A percentile compares a stretch with the other conserved stretches of the same genome.
Conservation (phyloP, 257 asterid genomes). For the Nicotiana undulata region DNA sequence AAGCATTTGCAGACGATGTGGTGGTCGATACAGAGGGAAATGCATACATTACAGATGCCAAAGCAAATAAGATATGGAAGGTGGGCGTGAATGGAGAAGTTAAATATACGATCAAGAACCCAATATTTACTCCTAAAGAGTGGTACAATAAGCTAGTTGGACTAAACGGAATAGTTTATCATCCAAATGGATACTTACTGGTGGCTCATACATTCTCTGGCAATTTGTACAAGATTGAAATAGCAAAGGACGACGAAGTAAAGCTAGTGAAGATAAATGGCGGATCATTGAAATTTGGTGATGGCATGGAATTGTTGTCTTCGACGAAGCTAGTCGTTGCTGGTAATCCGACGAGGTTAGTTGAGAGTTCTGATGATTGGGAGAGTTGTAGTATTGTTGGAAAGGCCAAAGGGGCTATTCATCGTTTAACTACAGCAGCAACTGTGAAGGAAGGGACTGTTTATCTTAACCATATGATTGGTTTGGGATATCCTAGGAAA, state of each 20-base stretch:
- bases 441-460: conserved; percentile 75
- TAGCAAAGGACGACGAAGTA: conserved; percentile 35
- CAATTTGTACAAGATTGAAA: conserved; percentile 53
- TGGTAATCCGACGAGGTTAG: conserved; percentile 54
- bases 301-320: conserved; percentile 67
- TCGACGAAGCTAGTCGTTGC: conserved; percentile 72
- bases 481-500: conserved; percentile 79
- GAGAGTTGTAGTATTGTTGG: conserved; percentile 51
- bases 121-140: conserved; percentile 47
- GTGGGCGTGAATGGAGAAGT: conserved; percentile 52
- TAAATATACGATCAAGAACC: conserved; percentile 41
- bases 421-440: conserved; percentile 68
- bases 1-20: conserved; percentile 71
- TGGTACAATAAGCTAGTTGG: conserved; percentile 60
- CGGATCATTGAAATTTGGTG: conserved; percentile 59
- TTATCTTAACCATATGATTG: conserved; percentile 70
- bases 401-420: conserved; percentile 38
- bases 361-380: conserved; percentile 76
- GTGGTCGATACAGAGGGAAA: conserved; percentile 73
- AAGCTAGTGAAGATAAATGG: conserved; percentile 37
- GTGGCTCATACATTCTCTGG: conserved; percentile 70
- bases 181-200: conserved; percentile 81
- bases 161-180: conserved; percentile 75
- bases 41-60: conserved; percentile 65
- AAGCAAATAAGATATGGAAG: conserved; percentile 68